Conservation (phyloP, 805 yeast species). For the Lipomyces lipofer region DNA sequence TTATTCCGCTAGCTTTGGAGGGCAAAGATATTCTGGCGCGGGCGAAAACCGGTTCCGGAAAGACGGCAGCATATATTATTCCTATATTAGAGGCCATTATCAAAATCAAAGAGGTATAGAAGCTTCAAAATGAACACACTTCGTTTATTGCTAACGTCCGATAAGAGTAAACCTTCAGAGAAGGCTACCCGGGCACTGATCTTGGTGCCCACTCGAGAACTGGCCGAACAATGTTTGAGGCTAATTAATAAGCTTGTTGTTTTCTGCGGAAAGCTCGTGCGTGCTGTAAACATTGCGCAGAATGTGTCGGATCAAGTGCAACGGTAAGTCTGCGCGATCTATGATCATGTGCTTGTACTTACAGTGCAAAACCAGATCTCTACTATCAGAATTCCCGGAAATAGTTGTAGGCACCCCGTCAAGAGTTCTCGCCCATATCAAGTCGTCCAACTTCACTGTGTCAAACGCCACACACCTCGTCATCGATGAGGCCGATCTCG, state of each 20-base stretch:
- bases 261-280: constrained; percentile 68
- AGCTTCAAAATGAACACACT: neutral
- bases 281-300: constrained; percentile 66
- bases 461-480: constrained; percentile 64
- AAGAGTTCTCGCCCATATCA: constrained; percentile 56
- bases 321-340: constrained; percentile 25
- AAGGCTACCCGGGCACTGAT: constrained; percentile 58
- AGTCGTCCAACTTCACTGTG: constrained; percentile 51
- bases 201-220: constrained; percentile 90
- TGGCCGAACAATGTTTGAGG: constrained; percentile 78
- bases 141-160: too few relatives aligned
- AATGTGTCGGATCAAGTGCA: constrained; percentile 68
- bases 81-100: constrained; percentile 83
- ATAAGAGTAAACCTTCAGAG: constrained; percentile 33
- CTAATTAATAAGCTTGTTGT: constrained; percentile 68
- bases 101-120: constrained; percentile 34
- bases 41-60: constrained; percentile 95
- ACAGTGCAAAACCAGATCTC: too few relatives aligned
- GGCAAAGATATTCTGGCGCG: constrained; percentile 90
- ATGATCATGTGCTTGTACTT: neutral
- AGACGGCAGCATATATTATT: constrained; percentile 84
- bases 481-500: constrained; percentile 92
- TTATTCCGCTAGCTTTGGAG: constrained; percentile 90
- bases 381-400: constrained; percentile 74
- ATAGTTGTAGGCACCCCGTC: constrained; percentile 87